Percentiles rank a stretch among this genome's conserved stretches.
phyloP scores from a whole-genome alignment of 2,329 filamentous ascomycete species.

The Drechslerella coelobrocha region DNA sequence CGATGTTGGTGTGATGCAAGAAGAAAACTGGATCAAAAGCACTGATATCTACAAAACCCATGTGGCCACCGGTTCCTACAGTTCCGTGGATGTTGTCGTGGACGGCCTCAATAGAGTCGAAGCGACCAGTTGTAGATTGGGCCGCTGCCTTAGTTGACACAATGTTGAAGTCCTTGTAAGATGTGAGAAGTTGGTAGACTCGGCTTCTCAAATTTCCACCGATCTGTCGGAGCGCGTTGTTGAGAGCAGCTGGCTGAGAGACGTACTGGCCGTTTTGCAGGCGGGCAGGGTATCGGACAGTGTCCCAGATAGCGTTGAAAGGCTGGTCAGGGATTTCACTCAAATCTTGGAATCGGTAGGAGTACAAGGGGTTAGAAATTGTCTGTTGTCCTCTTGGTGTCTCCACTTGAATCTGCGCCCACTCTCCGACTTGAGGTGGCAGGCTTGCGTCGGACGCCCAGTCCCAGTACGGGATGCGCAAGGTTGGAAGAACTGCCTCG shows the following conservation, averaged over 20 bases:
- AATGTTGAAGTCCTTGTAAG: conserved; percentile 70
- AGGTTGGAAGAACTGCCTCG: conserved; percentile 58
- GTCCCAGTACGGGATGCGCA: conserved; percentile 63
- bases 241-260: conserved; percentile 34
- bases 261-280: conserved; percentile 22
- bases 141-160: conserved; percentile 70
- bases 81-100: conserved; percentile 49
- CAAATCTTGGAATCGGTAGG: conserved; percentile 64
- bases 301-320: conserved; percentile 33
- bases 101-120: conserved; percentile 41
- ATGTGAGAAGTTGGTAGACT: conserved; percentile 71
- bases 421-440: conserved; percentile 49
- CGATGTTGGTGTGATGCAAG: conserved; percentile 76
- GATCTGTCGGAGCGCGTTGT: conserved; percentile 19
- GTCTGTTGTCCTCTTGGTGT: conserved; percentile 66
- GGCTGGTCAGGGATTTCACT: conserved; percentile 23
- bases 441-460: conserved; percentile 61
- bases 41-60: conserved; percentile 72
- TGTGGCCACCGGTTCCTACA: conserved; percentile 33
- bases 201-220: conserved; percentile 60
- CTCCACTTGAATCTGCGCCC: conserved; percentile 60
- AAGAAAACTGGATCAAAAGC: conserved; percentile 81
- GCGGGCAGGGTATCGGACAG: conserved; percentile 18
- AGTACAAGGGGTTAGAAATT: conserved; percentile 70
- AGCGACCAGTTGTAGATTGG: conserved; percentile 7